Base-by-base conservation (phyloP, 805 yeast genomes). In the Tetrapisispora fleetii region DNA sequence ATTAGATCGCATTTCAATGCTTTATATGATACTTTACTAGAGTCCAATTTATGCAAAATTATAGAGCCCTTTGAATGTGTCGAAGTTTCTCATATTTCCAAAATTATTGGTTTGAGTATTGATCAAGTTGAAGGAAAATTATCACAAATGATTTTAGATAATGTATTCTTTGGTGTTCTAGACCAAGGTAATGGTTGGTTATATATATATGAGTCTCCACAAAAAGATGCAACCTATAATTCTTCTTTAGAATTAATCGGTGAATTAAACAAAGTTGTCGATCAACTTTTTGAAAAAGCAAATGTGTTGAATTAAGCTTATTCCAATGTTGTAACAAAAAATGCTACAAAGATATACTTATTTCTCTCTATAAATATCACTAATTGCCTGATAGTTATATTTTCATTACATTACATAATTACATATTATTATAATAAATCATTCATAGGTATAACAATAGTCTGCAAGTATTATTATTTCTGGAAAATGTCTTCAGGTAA, bases 151-250 rank as follows among this genome's bases (percentile, higher is more conserved):
- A 91, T 93, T 57, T 76, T 93, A 58, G 99, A 93, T 68, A 84
- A 87, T 60, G 85, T 89, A n/a, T 88, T 93, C 58, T 85, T 82
- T 62, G 99, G 99, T 43, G 98, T 93, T 36, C 74, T 93, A 57
- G 99, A 93, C 67, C 99, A 93, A 72, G 98, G 98, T 43, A 90
- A 90, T 64, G 99, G 99, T 9, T 93, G 97, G 96, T 76, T 93
- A 58, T 82, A 88, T 55, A 79, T 93, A 50, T 93, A 86, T 62
- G 95, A 88, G 50, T 85, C 89, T 63, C 95, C 96, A 39, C 80
- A 79, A 60, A 80, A 81, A 52, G 98, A 93, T 67, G 85, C 85
- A 37, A 82, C 95, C 45, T 93, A 91, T 62, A 93, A 84, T 54
- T 81, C 91, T 48, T 84, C 95, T 40, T 77, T 91, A 56, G 93